Evolutionary conservation across 371 early-diverging fungal genomes (phyloP).

Genomic region (Mucor sp.): DNA sequence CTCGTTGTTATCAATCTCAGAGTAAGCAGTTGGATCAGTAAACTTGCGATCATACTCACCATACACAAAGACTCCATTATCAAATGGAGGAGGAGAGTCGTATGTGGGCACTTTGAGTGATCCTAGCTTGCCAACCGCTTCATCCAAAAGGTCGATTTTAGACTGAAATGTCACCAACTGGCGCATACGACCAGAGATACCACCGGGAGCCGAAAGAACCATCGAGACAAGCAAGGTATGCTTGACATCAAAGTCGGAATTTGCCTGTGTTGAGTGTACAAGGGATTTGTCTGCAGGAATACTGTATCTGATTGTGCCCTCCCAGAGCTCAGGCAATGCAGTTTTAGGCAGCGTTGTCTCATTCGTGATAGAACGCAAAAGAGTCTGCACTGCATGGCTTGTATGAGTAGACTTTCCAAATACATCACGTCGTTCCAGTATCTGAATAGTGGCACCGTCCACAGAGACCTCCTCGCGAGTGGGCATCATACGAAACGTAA

Average conservation of each 20-base stretch:
- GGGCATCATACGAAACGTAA: slow-evolving; percentile 13
- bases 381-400: slow-evolving; percentile 1
- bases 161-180: slow-evolving; percentile 18
- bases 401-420: slow-evolving; percentile 2
- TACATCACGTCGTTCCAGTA: slow-evolving; percentile 14
- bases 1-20: slow-evolving; percentile 1
- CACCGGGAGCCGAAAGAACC: slow-evolving; percentile 6
- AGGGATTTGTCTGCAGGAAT: slow-evolving; percentile 4
- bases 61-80: slow-evolving; percentile 6
- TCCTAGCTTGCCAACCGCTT: slow-evolving; percentile 8
- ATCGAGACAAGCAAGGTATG: slow-evolving; percentile 16
- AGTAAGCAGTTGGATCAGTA: slow-evolving; percentile 12
- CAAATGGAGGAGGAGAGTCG: slow-evolving; percentile 24
- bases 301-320: slow-evolving; percentile 12
- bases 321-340: slow-evolving; percentile 3
- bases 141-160: slow-evolving; percentile 14
- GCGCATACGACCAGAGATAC: neutral
- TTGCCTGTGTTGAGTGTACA: slow-evolving; percentile 17
- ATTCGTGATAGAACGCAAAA: neutral
- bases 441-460: slow-evolving; percentile 9
- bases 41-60: slow-evolving; percentile 21
- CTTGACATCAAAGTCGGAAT: slow-evolving; percentile 12
- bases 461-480: neutral
- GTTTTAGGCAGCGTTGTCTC: neutral
- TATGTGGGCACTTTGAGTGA: slow-evolving; percentile 16